A percentile compares a stretch with the other conserved stretches of the same genome.
Conservation (phyloP, 768 basidiomycete species). For the Chalciporus piperatus region DNA sequence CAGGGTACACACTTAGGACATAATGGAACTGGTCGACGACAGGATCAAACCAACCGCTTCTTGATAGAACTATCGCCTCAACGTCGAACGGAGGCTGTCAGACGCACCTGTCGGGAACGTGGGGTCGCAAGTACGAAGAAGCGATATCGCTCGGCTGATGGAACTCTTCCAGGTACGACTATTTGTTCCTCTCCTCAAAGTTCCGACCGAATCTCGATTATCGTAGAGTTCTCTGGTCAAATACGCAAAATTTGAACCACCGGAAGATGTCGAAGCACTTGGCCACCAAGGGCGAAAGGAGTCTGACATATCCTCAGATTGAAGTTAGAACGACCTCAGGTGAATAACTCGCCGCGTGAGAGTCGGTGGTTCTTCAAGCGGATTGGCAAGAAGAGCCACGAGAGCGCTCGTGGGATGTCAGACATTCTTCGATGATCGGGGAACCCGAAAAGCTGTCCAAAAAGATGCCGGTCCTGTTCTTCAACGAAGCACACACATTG, state of each 20-base stretch:
- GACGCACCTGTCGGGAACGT: constrained; percentile 42
- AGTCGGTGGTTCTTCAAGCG: constrained; percentile 30
- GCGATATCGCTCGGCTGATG: constrained; percentile 81
- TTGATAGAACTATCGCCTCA: constrained; percentile 71
- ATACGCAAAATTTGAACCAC: constrained; percentile 67
- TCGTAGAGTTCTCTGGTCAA: constrained; percentile 62
- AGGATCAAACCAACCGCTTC: constrained; percentile 3
- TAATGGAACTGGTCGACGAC: neutral
- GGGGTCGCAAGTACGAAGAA: constrained; percentile 59
- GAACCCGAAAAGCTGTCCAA: constrained; percentile 44
- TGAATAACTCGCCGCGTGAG: constrained; percentile 33
- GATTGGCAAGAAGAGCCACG: constrained; percentile 20
- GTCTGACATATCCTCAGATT: constrained; percentile 34
- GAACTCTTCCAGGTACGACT: constrained; percentile 69
- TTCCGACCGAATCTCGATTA: neutral
- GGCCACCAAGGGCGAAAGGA: constrained; percentile 27
- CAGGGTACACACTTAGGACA: constrained; percentile 48
- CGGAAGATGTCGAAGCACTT: constrained; percentile 27
- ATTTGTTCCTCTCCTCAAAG: neutral
- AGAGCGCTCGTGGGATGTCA: constrained; percentile 32
- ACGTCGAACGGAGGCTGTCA: constrained; percentile 59
- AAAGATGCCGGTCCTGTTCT: constrained; percentile 76
- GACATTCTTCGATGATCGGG: constrained; percentile 29
- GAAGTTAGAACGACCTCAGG: constrained; percentile 44
- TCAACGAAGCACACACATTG: constrained; percentile 87